Evolutionary conservation across 345 rosid genomes (phyloP), one percentile per base, ranked within the genome.

Genomic region (Camelina hispida): DNA sequence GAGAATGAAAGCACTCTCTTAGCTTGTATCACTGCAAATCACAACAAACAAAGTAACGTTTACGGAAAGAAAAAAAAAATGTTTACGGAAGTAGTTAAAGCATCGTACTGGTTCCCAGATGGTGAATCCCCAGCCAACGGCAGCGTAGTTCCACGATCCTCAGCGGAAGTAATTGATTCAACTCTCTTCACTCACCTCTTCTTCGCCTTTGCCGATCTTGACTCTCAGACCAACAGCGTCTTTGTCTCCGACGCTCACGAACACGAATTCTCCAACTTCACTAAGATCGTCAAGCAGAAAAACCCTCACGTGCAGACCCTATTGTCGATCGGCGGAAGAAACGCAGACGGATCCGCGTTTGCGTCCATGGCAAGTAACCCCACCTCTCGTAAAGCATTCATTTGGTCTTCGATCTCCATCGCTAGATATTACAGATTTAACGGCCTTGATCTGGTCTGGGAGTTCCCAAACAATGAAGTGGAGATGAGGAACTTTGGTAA

Each of bases 381-480:
- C 7, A 60, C 63, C 34, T 61, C 85, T 14, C 77, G 91, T 1
- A 79, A 78, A 79, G 68, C 87, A 1, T 87, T 87, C 69, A 84
- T 87, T n/a, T 78, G 76, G 55, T 85, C 91, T 38, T 83, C 91
- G 1, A 84, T 87, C 11, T 62, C 32, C 1, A 7, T 83, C 25
- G 87, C 89, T 9, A 73, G 91, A 43, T 69, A 79, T 1, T 59
- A 82, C 32, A 80, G 81, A 8, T 85, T 85, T 60, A 66, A 83
- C 52, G 94, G 94, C 66, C 83, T 87, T 15, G 90, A 89, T 58
- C 84, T 89, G 10, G 86, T 81, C 15, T 87, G 90, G 94, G 87
- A 83, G 59, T 78, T 69, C 37, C 91, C 90, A 6, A 35, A 50
- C 34, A 69, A 44, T 5, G 67, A 79, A 0, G 52, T 79, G 16